Evolutionary conservation across 2,329 filamentous ascomycete genomes (phyloP), one percentile per base, ranked within the genome.

Genomic region (Aspergillus sp.): DNA sequence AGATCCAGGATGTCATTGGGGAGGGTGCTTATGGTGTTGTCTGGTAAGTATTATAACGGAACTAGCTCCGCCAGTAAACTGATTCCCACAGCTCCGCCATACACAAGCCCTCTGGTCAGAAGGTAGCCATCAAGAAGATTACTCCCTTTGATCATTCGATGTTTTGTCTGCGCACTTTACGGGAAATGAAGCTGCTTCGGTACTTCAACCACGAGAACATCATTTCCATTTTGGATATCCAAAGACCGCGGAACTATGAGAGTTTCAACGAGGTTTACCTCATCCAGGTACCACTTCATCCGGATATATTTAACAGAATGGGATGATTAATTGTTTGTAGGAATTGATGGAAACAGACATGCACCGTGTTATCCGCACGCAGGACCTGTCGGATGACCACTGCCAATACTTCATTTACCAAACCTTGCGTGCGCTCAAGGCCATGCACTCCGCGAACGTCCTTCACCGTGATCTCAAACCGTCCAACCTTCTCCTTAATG

Each of bases 401-500:
- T 99, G 95, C 85, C 95, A 99, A 78, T 99, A 99, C 81, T 99
- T 99, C 80, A 99, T 99, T 79, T 99, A 99, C 83, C 95, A 99
- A 81, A 99, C 95, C 2, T 86, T 99, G 58, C 92, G 95, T 69
- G 95, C 93, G 11, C 83, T 99, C 70, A 99, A 99, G 82, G 95
- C 95, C 40, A 98, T 99, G 93, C 95, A 99, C 80, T 98, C 95
- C 13, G 95, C 95, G 64, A 98, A 99, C 70, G 95, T 99, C 48
- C 86, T 99, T 11, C 95, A 99, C 76, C 89, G 95, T 74, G 95
- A 99, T 78, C 82, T 99, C 67, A 99, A 99, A 81, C 95, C 95
- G 2, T 98, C 93, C 60, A 99, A 99, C 74, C 81, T 99, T 60
- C 87, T 99, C 24, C 84, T 99, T 62, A 99, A 99, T 74, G 95